Conservation (phyloP, 768 basidiomycete species). For the Russula abietina region DNA sequence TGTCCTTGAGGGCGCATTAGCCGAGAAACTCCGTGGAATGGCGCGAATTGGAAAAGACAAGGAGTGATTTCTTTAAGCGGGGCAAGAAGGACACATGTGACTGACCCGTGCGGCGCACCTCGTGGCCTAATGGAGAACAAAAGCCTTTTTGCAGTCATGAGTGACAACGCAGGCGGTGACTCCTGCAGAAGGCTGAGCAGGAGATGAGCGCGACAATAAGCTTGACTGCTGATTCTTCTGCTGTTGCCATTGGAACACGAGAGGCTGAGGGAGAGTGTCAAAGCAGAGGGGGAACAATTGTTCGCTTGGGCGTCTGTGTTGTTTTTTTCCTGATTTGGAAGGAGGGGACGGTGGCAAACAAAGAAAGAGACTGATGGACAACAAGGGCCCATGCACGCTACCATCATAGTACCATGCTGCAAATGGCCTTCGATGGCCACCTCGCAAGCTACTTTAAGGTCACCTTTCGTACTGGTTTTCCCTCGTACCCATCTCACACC, state of each 20-base stretch:
- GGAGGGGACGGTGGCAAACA: background rate
- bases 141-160: background rate
- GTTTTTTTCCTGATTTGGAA: background rate
- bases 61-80: background rate
- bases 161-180: background rate
- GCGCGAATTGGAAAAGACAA: background rate
- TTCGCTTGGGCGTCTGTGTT: background rate
- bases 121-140: background rate
- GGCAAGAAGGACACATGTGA: background rate
- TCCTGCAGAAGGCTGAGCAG: too few species aligned
- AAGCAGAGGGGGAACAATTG: background rate
- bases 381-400: background rate
- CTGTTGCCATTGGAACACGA: background rate
- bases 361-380: background rate
- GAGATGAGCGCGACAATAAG: background rate
- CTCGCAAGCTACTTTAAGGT: slow-evolving; percentile 1
- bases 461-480: background rate
- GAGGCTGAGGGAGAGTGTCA: background rate
- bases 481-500: background rate
- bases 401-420: too few species aligned
- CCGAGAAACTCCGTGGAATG: background rate
- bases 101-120: background rate
- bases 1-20: too few species aligned
- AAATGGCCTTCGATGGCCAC: background rate
- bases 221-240: background rate